These are phyloP conservation scores for Saturnispora sanitii DNA, from an alignment of 805 yeast species.

Conservation along the genomic window DNA sequence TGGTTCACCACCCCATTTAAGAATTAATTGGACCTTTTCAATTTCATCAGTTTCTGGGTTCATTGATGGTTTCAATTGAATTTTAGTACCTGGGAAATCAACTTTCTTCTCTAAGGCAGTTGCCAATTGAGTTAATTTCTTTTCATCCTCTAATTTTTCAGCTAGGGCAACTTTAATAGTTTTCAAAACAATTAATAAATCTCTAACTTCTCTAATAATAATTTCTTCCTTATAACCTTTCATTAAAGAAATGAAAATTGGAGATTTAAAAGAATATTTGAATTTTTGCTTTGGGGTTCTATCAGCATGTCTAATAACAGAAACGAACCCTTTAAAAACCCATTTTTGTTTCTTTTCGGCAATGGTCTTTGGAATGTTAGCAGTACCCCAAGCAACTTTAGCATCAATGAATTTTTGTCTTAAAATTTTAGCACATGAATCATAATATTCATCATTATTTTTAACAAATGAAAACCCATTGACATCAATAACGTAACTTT, in stretches of 20 bases:
- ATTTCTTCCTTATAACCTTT: conserved; percentile 96
- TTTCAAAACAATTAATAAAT: conserved; percentile 73
- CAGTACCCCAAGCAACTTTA: conserved; percentile 35
- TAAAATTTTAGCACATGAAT: conserved; percentile 67
- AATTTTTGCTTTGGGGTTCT: conserved; percentile 97
- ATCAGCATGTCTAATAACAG: conserved; percentile 93
- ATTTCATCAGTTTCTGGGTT: conserved; percentile 50
- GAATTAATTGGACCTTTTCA: conserved; percentile 89
- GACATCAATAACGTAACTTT: conserved; percentile 90
- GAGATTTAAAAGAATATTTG: conserved; percentile 87
- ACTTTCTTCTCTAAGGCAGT: conserved; percentile 83
- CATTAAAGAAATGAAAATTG: conserved; percentile 71
- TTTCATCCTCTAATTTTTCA: conserved; percentile 68
- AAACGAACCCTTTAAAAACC: conserved; percentile 89
- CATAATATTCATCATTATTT: conserved; percentile 81
- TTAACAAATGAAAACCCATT: conserved; percentile 97
- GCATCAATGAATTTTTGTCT: conserved; percentile 65
- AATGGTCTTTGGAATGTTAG: conserved; percentile 28
- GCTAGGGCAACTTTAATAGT: conserved; percentile 77
- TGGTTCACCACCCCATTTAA: conserved; percentile 99
- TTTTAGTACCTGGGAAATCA: conserved; percentile 90
- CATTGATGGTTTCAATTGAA: conserved; percentile 86
- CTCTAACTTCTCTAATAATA: conserved; percentile 82
- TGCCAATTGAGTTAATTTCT: conserved; percentile 65
- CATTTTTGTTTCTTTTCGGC: conserved; percentile 79